Percentiles rank a stretch among this genome's conserved stretches.
phyloP scores from a whole-genome alignment of 495 filamentous ascomycete genomes.

The Hyaloscypha hepaticicola region DNA sequence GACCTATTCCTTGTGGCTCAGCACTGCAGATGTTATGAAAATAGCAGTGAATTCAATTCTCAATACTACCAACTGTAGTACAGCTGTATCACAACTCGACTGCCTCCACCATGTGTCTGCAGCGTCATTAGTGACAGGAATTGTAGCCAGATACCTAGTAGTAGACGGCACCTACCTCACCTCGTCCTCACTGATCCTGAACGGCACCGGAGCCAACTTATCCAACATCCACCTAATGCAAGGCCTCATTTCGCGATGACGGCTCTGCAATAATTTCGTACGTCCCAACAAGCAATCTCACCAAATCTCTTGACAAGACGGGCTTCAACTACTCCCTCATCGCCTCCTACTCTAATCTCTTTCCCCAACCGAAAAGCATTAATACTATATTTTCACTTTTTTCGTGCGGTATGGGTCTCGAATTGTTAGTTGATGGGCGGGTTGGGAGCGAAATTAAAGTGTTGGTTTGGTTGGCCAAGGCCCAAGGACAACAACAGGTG shows the following conservation, averaged over 20 bases:
- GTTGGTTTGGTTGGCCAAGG: no score
- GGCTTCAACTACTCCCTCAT: slow-evolving; percentile 40
- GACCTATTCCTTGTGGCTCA: slow-evolving; percentile 49
- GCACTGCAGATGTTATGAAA: slow-evolving; percentile 40
- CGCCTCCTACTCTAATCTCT: slow-evolving; percentile 38
- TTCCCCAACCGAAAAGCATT: slow-evolving; percentile 39
- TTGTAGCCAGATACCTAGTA: slow-evolving; percentile 38
- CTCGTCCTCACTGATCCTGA: slow-evolving; percentile 38
- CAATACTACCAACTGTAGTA: slow-evolving; percentile 38
- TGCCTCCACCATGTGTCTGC: slow-evolving; percentile 39
- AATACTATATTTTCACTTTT: no score
- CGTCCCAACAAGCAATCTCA: slow-evolving; percentile 37
- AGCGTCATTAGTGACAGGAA: slow-evolving; percentile 31
- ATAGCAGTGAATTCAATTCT: slow-evolving; percentile 38
- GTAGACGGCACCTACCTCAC: slow-evolving; percentile 46
- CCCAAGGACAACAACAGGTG: no score
- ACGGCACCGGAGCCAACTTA: slow-evolving; percentile 32
- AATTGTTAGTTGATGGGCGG: no score
- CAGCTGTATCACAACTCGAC: slow-evolving; percentile 32
- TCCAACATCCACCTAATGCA: slow-evolving; percentile 44
- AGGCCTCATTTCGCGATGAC: slow-evolving; percentile 43
- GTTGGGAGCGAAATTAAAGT: no score
- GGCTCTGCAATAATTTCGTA: slow-evolving; percentile 40
- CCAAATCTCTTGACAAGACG: slow-evolving; percentile 31
- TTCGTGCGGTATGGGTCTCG: no score